Conservation (phyloP, 106 monocot species). For the Dioscorea dumetorum region DNA sequence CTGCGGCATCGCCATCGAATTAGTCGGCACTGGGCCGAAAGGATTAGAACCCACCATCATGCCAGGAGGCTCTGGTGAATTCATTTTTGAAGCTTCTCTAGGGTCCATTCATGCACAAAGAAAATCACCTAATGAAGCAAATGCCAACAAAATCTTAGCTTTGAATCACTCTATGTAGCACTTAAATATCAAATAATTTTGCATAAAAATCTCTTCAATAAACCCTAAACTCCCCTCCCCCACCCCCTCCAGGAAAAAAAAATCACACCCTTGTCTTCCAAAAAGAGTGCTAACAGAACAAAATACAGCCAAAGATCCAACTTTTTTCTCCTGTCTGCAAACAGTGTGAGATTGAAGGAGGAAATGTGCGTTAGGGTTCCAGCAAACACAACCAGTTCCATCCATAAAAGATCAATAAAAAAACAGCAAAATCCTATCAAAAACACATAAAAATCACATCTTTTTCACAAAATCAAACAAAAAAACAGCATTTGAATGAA, state of each 20-base stretch:
- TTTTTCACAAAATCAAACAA: background rate
- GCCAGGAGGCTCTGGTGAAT: constrained; percentile 20
- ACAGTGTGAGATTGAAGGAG: no score
- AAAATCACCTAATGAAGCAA: background rate
- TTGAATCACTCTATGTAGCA: background rate
- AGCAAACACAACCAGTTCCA: background rate
- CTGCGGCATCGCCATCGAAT: constrained; percentile 17
- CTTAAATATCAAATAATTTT: background rate
- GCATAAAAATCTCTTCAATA: background rate
- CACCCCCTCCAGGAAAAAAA: background rate
- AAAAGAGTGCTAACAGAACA: background rate
- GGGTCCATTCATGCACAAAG: constrained; percentile 22
- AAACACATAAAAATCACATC: background rate
- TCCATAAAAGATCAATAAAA: background rate
- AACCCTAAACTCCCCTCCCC: background rate
- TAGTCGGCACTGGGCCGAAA: constrained; percentile 7
- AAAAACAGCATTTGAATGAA: background rate
- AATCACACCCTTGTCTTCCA: no score
- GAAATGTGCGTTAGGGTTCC: background rate
- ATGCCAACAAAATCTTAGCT: background rate
- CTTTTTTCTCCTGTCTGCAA: background rate
- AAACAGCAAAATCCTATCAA: background rate
- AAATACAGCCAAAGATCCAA: background rate
- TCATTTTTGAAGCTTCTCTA: constrained; percentile 22
- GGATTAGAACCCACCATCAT: constrained; percentile 22